Evolutionary conservation across 2,329 filamentous ascomycete species (phyloP), one percentile per base, ranked within the genome.

Genomic region (Fulvia fulva): DNA sequence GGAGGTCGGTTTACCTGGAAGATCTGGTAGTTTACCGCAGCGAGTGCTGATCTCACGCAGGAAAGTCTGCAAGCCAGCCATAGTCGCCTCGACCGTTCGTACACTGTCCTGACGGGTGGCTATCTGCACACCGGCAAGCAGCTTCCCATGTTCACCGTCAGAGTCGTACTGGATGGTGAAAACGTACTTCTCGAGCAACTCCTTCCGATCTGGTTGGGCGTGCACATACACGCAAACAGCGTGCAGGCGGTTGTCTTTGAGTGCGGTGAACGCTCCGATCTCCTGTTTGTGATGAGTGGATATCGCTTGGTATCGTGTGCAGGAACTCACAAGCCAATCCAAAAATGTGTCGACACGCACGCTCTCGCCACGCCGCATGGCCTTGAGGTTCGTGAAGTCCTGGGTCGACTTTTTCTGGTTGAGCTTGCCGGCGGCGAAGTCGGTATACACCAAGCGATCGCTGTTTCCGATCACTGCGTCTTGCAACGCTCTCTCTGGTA

Each of bases 151-250:
- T 26, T 58, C 26, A 2, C 26, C 55, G 11, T 56, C 51, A 12
- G 37, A 26, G 14, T 56, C 57, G 61, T 81, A 81, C 21, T 75
- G 74, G 65, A 82, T 77, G 5, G 72, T 74, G 61, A 81, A 81
- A 1, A 75, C 79, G 65, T 81, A 82, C 4, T 73, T 74, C 66
- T 82, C 80, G 11, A 81, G 51, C n/a, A 81, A 73, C 51, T 67
- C 60, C 32, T 65, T 51, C 2, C 66, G 64, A 5, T 73, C 63
- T 21, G 71, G 71, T 59, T 77, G 71, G 28, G 75, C 70, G 57
- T 76, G 73, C 21, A 82, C 72, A 34, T 75, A 77, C 30, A 82
- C 63, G 58, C 81, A 76, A n/a, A 82, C 58, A 2, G 75, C 74
- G 26, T 74, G 71, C 3, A 82, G 71, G 23, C 73, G 69, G 26